A percentile compares a stretch with the other conserved stretches of the same genome.
Evolutionary conservation across 139 green algal genomes (phyloP).

Genomic region (Picochlorum sp.): DNA sequence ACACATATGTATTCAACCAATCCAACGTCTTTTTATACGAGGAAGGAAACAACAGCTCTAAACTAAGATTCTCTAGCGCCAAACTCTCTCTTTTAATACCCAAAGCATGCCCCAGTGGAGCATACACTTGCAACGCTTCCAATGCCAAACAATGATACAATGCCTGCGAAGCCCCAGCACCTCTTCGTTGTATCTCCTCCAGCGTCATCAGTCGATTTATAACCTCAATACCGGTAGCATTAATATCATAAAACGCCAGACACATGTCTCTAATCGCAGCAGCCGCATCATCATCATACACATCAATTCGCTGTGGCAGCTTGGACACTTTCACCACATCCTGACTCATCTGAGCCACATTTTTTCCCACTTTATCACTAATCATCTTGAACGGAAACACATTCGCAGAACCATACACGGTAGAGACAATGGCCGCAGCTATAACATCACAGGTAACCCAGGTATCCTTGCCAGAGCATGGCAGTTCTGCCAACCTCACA

Average conservation of each 20-base stretch:
- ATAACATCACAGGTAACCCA: constrained; percentile 36
- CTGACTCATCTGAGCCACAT: constrained; percentile 42
- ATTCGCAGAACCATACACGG: constrained; percentile 37
- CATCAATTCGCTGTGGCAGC: constrained; percentile 54
- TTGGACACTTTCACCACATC: constrained; percentile 54
- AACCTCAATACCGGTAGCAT: constrained; percentile 76
- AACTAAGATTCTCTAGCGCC: constrained; percentile 63
- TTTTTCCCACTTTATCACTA: constrained; percentile 46
- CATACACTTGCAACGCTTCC: constrained; percentile 80
- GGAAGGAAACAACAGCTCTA: constrained; percentile 78
- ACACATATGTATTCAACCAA: constrained; percentile 55
- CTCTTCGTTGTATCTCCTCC: background rate
- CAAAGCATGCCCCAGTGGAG: constrained; percentile 75
- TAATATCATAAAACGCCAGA: constrained; percentile 75
- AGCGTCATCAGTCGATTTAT: constrained; percentile 48
- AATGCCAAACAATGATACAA: constrained; percentile 31
- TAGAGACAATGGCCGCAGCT: constrained; percentile 70
- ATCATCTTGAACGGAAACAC: constrained; percentile 33
- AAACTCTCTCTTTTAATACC: constrained; percentile 42
- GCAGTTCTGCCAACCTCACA: constrained; percentile 47
- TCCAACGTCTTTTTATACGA: constrained; percentile 57
- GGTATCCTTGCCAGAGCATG: constrained; percentile 60
- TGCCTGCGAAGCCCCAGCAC: background rate
- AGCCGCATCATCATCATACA: constrained; percentile 74
- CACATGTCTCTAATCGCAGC: constrained; percentile 73